Base-by-base conservation (phyloP, 768 basidiomycete genomes). In the Xerocomellus chrysenteron region DNA sequence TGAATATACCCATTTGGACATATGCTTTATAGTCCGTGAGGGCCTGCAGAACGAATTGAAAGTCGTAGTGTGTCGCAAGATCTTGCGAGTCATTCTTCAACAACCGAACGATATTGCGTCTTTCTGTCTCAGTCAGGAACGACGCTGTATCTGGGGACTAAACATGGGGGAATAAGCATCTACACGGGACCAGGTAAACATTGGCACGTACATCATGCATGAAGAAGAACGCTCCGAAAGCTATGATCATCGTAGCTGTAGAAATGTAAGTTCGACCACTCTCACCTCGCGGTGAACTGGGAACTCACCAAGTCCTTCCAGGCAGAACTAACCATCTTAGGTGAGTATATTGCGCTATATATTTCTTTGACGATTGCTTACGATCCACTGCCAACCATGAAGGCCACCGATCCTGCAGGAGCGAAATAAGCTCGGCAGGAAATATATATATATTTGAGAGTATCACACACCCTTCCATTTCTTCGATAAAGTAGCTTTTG, bases 71-170 rank as follows among this genome's bases (percentile, higher is more conserved):
- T 1, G 76, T 80, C 5, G 78, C 73, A 32, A 77, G 76, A 59
- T 74, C 73, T 56, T 76, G 75, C 4, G 71, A 61, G 48, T 82
- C 82, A 50, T 76, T 74, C 55, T 74, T 76, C 56, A 83, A 63
- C 33, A 60, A 33, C 14, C 2, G 21, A 17, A 76, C 56, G 6
- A 83, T 65, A 46, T 70, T 64, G 42, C 53, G 56, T 42, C 74
- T 75, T 58, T 86, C 83, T 2, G 59, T 53, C 12, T 75, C 71
- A 10, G 75, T 78, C 55, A 85, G 67, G 69, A 85, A 86, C 30
- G 69, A 74, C 12, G 84, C 82, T 1, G 83, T 86, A 56, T 80
- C 78, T 30, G 83, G 82, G 65, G 78, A 83, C 80, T 81, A 56
- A 4, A 40, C 17, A 47, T 14, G 4, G 24, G 21, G 32, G 8